Conservation (phyloP, 805 yeast species). For the Candida wancherniae region DNA sequence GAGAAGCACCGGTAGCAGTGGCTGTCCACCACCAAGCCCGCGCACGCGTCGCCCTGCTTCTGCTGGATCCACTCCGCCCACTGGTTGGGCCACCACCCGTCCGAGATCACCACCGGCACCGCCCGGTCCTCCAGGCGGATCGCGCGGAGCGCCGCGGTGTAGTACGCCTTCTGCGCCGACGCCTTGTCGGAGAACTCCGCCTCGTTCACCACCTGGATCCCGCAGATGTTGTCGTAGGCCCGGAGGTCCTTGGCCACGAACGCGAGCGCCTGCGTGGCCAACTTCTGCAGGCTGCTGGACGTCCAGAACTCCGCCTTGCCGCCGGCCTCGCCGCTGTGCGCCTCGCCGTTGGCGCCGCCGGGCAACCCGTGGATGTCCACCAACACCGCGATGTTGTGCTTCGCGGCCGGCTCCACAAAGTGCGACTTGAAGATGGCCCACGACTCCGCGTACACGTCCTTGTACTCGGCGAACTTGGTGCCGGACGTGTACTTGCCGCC, state of each 20-base stretch:
- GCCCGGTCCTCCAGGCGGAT: constrained; percentile 52
- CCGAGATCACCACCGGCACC: constrained; percentile 78
- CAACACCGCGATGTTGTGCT: constrained; percentile 63
- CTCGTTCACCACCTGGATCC: constrained; percentile 84
- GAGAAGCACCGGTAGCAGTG: constrained; percentile 87
- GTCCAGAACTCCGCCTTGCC: constrained; percentile 64
- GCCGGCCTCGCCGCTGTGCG: constrained; percentile 71
- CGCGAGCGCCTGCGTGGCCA: constrained; percentile 48
- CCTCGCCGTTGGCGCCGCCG: constrained; percentile 84
- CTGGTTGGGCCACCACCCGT: constrained; percentile 88
- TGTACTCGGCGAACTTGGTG: constrained; percentile 57
- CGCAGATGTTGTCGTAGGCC: constrained; percentile 64
- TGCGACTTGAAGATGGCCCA: constrained; percentile 58
- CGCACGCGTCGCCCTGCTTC: constrained; percentile 28
- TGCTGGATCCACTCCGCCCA: constrained; percentile 65
- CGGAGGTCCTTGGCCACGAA: constrained; percentile 60
- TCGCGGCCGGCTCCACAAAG: constrained; percentile 55
- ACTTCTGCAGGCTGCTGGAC: constrained; percentile 33
- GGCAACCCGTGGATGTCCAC: constrained; percentile 89
- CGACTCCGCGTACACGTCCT: constrained; percentile 60
- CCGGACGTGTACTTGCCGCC: constrained; percentile 54
- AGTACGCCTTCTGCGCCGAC: constrained; percentile 52
- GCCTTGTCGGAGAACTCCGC: constrained; percentile 59
- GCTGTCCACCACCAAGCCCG: constrained; percentile 73
- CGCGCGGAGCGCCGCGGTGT: constrained; percentile 55